Percentiles rank a stretch among this genome's conserved stretches.
phyloP scores from a whole-genome alignment of 148 eudicot species.

The Rhododendron kiyosumense region DNA sequence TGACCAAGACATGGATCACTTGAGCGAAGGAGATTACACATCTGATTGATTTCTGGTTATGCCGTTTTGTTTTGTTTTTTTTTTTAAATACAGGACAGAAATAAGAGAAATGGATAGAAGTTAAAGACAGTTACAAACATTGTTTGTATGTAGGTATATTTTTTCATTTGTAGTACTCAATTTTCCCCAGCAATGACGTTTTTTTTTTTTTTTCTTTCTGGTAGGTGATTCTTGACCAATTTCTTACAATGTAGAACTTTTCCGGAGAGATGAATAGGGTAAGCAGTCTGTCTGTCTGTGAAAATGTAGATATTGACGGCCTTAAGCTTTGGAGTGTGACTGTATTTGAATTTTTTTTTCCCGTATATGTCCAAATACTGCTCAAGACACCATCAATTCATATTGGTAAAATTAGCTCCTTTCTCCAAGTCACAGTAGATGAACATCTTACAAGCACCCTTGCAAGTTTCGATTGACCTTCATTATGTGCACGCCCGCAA shows the following conservation, averaged over 20 bases:
- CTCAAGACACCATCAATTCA: neutral
- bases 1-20: constrained; percentile 49
- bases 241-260: neutral
- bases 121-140: neutral
- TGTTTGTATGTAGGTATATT: neutral
- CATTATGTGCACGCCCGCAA: neutral
- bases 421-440: neutral
- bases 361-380: neutral
- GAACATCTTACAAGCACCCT: neutral
- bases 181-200: neutral
- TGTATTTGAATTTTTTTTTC: neutral
- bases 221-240: neutral
- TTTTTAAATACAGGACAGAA: neutral
- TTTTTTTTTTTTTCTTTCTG: neutral
- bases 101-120: neutral
- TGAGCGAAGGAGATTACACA: constrained; percentile 50
- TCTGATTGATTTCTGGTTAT: constrained; percentile 35
- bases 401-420: neutral
- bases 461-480: neutral
- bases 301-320: neutral
- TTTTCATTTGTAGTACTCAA: neutral
- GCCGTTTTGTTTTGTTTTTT: neutral
- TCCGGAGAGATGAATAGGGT: neutral
- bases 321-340: neutral
- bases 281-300: neutral